Evolutionary conservation across 352 stramenopile genomes (phyloP), one percentile per base, ranked within the genome.

Genomic region (Saprolegnia diclina): DNA sequence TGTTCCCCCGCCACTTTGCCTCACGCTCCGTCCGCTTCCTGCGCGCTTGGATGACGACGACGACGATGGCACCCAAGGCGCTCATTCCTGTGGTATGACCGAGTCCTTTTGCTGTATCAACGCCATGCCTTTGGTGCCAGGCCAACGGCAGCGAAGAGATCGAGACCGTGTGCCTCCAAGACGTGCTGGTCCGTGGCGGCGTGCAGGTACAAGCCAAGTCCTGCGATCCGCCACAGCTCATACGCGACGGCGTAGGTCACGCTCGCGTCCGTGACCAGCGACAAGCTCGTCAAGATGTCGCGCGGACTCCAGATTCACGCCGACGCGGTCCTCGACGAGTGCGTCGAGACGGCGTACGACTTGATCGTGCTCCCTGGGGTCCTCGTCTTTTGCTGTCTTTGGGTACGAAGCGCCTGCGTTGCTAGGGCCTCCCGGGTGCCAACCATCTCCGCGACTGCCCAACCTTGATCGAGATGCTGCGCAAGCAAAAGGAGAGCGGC

Each of bases 91-190:
- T 80, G 38, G 75, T 80, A 46, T 48, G 72, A 54, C 37, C 0
- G 24, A 21, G 19, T 53, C 16, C 35, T 32, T 9, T 0, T 26
- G 35, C 37, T 16, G 6, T 14, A 4, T 42, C 11, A 46, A 26
- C n/a, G 19, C 21, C 24, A 35, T 64, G 18, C 48, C 32, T 19
- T 52, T 9, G 26, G 45, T 21, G 2, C 64, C 71, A 91, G 85
- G 85, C 83, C n/a, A 82, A 92, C 69, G 85, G 81, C 45, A 90
- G 73, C 29, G 85, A 94, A 77, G 85, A 94, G 64, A 91, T 92
- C 67, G 85, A 94, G 72, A 85, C 85, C 22, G 77, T 91, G 57
- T 86, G 83, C 35, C 65, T 94, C 13, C 77, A 83, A 0, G 81
- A 92, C 57, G 83, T 94, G 48, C 74, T 94, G 45, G 79, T 82